Evolutionary conservation across 2,329 filamentous ascomycete genomes (phyloP).

Genomic region (Sphaerulina populicola): DNA sequence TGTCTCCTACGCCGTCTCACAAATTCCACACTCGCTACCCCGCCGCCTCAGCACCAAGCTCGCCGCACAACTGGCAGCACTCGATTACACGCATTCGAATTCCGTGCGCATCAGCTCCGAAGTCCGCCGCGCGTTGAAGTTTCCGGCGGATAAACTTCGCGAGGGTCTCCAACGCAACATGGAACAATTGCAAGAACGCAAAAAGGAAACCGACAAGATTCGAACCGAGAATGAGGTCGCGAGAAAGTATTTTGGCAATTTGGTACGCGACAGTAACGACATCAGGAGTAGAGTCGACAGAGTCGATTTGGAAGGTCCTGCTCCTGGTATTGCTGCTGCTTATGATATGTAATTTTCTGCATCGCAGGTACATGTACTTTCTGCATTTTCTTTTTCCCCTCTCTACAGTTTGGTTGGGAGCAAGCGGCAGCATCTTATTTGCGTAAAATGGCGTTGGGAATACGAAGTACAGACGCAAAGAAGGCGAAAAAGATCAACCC

Average conservation of each 20-base stretch:
- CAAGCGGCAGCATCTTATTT: too few relatives aligned
- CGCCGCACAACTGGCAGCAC: conserved; percentile 63
- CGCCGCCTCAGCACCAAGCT: conserved; percentile 79
- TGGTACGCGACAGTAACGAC: conserved; percentile 57
- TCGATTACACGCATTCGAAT: conserved; percentile 92
- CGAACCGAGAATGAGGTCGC: conserved; percentile 78
- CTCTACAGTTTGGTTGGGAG: too few relatives aligned
- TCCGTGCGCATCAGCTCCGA: conserved; percentile 73
- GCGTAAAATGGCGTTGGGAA: too few relatives aligned
- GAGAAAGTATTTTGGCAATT: conserved; percentile 79
- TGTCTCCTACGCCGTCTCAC: conserved; percentile 70
- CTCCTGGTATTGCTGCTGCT: conserved; percentile 36
- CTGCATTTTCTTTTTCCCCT: too few relatives aligned
- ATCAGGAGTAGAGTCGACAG: conserved; percentile 43
- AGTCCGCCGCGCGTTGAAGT: conserved; percentile 79
- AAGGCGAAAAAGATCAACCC: too few relatives aligned
- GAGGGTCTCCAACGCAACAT: conserved; percentile 75
- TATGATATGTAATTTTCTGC: conserved; percentile 20
- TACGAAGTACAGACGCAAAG: too few relatives aligned
- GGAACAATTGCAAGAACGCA: conserved; percentile 68
- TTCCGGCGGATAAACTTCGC: conserved; percentile 78
- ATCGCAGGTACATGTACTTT: too few relatives aligned
- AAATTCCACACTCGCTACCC: conserved; percentile 83
- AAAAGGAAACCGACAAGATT: conserved; percentile 75
- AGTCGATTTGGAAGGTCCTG: conserved; percentile 47